Conservation (phyloP, 768 basidiomycete species). For the Piloderma croceum region DNA sequence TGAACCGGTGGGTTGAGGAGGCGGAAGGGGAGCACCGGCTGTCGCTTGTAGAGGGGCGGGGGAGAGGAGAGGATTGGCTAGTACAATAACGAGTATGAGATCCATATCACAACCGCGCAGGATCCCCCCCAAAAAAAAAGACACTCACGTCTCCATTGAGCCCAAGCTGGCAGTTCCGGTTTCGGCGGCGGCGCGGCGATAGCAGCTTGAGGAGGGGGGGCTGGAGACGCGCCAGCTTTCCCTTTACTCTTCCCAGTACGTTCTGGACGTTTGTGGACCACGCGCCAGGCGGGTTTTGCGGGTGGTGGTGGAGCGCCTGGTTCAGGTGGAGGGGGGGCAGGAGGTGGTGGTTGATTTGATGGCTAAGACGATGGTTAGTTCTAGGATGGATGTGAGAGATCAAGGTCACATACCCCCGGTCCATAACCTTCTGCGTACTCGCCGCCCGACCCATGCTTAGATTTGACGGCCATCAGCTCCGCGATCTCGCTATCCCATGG, state of each 20-base stretch:
- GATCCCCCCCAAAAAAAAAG: background rate
- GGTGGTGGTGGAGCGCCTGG: constrained; percentile 42
- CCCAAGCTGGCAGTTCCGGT: constrained; percentile 67
- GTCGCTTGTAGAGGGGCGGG: constrained; percentile 39
- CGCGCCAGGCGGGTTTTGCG: constrained; percentile 70
- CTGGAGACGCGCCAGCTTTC: constrained; percentile 35
- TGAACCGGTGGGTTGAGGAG: constrained; percentile 45
- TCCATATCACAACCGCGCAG: constrained; percentile 1
- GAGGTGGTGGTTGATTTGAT: constrained; percentile 29
- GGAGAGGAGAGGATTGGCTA: constrained; percentile 62
- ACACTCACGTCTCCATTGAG: constrained; percentile 75
- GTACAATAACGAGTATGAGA: constrained; percentile 1
- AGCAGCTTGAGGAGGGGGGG: constrained; percentile 32
- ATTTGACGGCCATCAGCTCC: constrained; percentile 75
- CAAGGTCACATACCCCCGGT: constrained; percentile 41
- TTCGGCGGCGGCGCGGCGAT: constrained; percentile 40
- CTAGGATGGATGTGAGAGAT: constrained; percentile 4
- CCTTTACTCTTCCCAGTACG: constrained; percentile 43
- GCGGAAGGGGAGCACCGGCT: constrained; percentile 30
- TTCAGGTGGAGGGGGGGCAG: constrained; percentile 40
- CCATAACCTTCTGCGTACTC: constrained; percentile 75
- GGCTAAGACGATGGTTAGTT: constrained; percentile 1
- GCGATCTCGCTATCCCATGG: constrained; percentile 62
- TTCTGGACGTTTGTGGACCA: constrained; percentile 59
- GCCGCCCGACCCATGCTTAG: constrained; percentile 76